These are phyloP conservation scores for Dryas integrifolia DNA, from an alignment of 331 rosid genomes.

Conservation along the genomic window DNA sequence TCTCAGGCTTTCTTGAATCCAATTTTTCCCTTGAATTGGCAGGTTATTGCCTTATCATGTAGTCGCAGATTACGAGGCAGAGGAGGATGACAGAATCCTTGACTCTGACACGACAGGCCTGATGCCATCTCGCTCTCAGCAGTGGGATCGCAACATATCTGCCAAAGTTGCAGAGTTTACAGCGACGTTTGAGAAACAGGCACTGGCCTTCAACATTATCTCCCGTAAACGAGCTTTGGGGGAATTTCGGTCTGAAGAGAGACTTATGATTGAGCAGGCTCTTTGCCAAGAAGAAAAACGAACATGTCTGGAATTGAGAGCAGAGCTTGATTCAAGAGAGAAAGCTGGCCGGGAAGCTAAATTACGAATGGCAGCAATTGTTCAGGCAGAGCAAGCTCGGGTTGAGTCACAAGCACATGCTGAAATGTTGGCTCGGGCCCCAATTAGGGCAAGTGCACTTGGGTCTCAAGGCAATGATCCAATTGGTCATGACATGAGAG, in stretches of 20 bases:
- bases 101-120: conserved; percentile 94
- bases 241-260: conserved; percentile 95
- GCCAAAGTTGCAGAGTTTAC: conserved; percentile 91
- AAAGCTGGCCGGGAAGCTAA: conserved; percentile 87
- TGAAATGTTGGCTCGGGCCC: conserved; percentile 76
- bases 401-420: conserved; percentile 74
- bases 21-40: conserved; percentile 15
- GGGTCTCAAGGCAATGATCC: conserved; percentile 68
- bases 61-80: conserved; percentile 98
- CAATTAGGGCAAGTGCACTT: conserved; percentile 71
- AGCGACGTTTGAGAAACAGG: conserved; percentile 94
- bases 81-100: conserved; percentile 96
- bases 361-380: conserved; percentile 75
- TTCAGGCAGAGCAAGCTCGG: conserved; percentile 78
- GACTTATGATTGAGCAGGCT: conserved; percentile 93
- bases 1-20: not conserved
- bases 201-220: conserved; percentile 86
- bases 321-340: conserved; percentile 82
- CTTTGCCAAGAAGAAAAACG: conserved; percentile 90
- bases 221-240: conserved; percentile 74
- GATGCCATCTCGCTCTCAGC: conserved; percentile 90
- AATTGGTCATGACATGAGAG: conserved; percentile 57
- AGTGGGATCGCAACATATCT: conserved; percentile 92
- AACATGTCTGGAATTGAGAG: conserved; percentile 56
- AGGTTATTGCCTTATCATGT: conserved; percentile 95